Conservation (phyloP, 352 stramenopile species). For the Pythium rhizo-oryzae region DNA sequence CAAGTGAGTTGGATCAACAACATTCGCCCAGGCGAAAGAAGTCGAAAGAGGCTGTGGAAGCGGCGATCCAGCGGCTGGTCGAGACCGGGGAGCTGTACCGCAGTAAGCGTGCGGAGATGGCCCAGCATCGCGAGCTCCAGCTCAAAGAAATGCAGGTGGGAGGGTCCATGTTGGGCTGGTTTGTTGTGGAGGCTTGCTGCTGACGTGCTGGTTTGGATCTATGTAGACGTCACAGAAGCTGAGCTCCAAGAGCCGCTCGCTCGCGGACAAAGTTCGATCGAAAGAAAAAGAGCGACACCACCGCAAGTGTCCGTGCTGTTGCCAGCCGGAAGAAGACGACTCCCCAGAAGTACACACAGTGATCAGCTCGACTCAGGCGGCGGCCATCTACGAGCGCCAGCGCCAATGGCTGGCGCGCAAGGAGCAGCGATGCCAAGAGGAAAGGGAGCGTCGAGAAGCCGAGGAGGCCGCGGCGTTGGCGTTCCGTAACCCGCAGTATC, state of each 20-base stretch:
- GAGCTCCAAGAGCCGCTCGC: constrained; percentile 44
- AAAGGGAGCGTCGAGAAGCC: constrained; percentile 44
- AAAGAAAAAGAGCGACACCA: constrained; percentile 12
- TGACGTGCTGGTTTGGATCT: background rate
- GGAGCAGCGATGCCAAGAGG: constrained; percentile 31
- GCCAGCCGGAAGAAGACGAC: constrained; percentile 2
- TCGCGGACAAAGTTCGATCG: constrained; percentile 36
- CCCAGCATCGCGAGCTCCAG: constrained; percentile 35
- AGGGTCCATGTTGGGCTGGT: background rate
- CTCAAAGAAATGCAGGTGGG: constrained; percentile 44
- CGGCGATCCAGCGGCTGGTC: constrained; percentile 40
- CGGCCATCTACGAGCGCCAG: constrained; percentile 60
- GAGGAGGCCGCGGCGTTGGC: constrained; percentile 42
- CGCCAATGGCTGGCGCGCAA: constrained; percentile 61
- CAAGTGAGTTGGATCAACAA: background rate
- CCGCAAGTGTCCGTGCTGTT: constrained; percentile 22
- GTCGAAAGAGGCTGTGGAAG: constrained; percentile 16
- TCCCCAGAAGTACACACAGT: background rate
- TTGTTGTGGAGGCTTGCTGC: background rate
- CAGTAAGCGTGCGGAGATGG: constrained; percentile 40
- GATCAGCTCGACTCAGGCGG: constrained; percentile 30
- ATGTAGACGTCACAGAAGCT: constrained; percentile 49
- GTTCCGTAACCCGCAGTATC: constrained; percentile 67
- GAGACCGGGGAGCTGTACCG: constrained; percentile 45
- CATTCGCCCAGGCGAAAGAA: background rate